Conservation (phyloP, 2,329 filamentous ascomycete genomes). For the Phialophora expanda region DNA sequence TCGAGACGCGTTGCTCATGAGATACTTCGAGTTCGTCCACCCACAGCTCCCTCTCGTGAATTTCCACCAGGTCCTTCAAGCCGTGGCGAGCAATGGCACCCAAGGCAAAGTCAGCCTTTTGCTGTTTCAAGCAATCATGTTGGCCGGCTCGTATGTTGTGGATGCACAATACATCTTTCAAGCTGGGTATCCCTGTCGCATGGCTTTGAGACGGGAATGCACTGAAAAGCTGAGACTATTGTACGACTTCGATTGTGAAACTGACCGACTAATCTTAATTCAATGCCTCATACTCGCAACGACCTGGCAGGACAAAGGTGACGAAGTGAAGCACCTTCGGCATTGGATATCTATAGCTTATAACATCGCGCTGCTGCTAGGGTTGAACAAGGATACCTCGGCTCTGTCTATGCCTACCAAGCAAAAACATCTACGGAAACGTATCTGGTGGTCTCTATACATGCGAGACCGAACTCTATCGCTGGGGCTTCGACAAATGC, state of each 20-base stretch:
- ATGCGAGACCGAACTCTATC: constrained; percentile 92
- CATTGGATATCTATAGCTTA: constrained; percentile 99
- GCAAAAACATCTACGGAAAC: constrained; percentile 83
- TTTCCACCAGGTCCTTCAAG: constrained; percentile 62
- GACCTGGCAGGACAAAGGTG: constrained; percentile 95
- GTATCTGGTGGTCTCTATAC: constrained; percentile 97
- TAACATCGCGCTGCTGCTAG: constrained; percentile 88
- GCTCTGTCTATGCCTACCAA: constrained; percentile 74
- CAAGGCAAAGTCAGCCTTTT: constrained; percentile 69
- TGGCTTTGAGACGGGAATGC: constrained; percentile 53
- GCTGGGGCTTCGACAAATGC: constrained; percentile 87
- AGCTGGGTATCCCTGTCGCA: constrained; percentile 69
- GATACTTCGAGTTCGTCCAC: constrained; percentile 86
- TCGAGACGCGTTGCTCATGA: constrained; percentile 78
- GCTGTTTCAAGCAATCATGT: constrained; percentile 92
- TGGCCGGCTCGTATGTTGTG: constrained; percentile 83
- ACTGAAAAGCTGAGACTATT: constrained; percentile 62
- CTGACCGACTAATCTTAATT: constrained; percentile 82
- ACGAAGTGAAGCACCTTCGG: constrained; percentile 97
- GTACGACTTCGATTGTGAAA: constrained; percentile 94
- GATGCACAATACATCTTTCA: constrained; percentile 85
- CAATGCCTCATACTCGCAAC: constrained; percentile 90
- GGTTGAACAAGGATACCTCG: constrained; percentile 83
- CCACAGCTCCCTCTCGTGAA: constrained; percentile 90
- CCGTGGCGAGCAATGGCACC: constrained; percentile 63